Conservation (phyloP, 345 rosid genomes). For the Citrus australasica region DNA sequence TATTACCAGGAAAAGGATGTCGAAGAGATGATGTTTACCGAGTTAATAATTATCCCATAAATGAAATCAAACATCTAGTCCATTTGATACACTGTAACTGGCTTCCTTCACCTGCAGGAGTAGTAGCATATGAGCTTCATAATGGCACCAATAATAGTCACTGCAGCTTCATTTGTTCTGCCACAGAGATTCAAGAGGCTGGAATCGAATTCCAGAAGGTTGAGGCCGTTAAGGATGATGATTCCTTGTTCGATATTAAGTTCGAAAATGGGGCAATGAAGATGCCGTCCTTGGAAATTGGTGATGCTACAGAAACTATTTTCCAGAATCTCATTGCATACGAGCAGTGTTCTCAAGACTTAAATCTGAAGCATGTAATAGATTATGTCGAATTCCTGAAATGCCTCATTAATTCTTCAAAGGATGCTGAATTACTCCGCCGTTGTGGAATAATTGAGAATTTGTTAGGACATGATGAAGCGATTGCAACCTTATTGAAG, state of each 20-base stretch:
- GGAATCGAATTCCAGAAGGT: conserved; percentile 12
- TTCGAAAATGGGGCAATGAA: conserved; percentile 4
- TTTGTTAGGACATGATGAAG: conserved; percentile 12
- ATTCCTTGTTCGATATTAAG: not conserved
- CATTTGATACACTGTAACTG: not conserved
- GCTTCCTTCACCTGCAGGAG: not conserved
- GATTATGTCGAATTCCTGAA: conserved; percentile 5
- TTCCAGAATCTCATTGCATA: too few relatives aligned
- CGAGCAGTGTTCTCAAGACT: not conserved
- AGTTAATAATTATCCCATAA: too few relatives aligned
- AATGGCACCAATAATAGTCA: too few relatives aligned
- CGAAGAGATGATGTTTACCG: not conserved
- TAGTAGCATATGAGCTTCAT: not conserved
- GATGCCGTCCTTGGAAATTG: not conserved
- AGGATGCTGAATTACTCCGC: not conserved
- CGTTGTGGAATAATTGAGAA: too few relatives aligned
- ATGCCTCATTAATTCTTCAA: not conserved
- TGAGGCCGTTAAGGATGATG: too few relatives aligned
- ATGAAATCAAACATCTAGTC: not conserved
- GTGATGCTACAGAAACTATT: too few relatives aligned
- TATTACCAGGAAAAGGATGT: not conserved
- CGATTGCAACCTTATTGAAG: not conserved
- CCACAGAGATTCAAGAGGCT: conserved; percentile 14
- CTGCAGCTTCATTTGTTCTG: not conserved
- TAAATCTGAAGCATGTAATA: not conserved